Evolutionary conservation across 148 eudicot genomes (phyloP), one percentile per base, ranked within the genome.

Genomic region (Rhododendron mucronatum): DNA sequence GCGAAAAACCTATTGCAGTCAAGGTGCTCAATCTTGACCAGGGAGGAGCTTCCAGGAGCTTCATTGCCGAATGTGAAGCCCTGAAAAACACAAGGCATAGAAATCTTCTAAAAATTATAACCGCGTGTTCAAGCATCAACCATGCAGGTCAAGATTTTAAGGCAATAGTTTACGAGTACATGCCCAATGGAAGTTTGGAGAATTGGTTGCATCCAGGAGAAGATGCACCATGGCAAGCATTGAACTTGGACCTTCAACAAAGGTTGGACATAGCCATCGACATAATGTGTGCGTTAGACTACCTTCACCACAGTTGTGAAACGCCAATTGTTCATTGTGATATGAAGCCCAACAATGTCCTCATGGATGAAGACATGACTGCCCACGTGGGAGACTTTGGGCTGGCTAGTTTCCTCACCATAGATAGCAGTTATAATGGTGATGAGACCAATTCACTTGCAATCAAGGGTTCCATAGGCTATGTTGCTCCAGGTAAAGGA

Each of bases 361-460:
- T 67, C 39, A 1, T 69, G 7, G 78, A 45, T 1, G 79, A 83
- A 28, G 78, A 67, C 37, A 47, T 83, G 85, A 73, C 28, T 48
- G 63, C 67, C 7, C 80, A 28, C 50, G 67, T 69, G 37, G 85
- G 85, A 28, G 80, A 84, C 50, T 84, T 84, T 30, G 85, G 80
- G 67, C 45, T 84, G 21, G 76, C 59, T 6, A 65, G 59, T 44
- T 37, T 83, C 55, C 61, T 83, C 37, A 15, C 9, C 33, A 71
- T 28, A 33, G 18, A 73, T 45, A 4, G 13, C 11, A 67, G 75
- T 26, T 10, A 65, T 44, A 63, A 0, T 20, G 55, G n/a, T 21
- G 67, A 14, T 37, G 57, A 44, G 18, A 65, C 76, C 8, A 67
- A 45, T 65, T 69, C 85, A 44, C 26, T 83, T 14, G 78, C 61